Evolutionary conservation across 2,329 filamentous ascomycete genomes (phyloP), one percentile per base, ranked within the genome.

Genomic region (Trichophyton verrucosum): DNA sequence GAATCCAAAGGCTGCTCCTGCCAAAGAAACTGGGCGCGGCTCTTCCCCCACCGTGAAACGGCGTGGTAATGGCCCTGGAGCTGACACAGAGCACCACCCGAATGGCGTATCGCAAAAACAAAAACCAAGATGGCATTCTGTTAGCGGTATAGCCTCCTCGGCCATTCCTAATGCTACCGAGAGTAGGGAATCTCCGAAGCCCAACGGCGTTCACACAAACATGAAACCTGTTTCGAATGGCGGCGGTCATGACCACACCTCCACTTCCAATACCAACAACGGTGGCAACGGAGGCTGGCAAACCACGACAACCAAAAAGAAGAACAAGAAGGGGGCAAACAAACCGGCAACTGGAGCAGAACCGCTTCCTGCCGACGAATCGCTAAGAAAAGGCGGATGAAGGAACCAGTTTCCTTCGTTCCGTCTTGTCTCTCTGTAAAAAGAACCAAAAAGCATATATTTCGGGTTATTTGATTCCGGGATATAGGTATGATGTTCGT

Each of bases 311-410:
- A 17, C 20, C 8, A 77, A 76, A 66, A 76, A 73, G 64, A 77
- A 73, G 65, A 69, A 75, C 60, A 74, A 73, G 61, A 72, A 71
- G 63, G 70, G 67, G 49, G 65, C 66, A 51, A 76, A 74, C 60
- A 44, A 40, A 24, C 4, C n/a, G 8, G 55, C 24, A 17, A 33
- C 33, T 44, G 67, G 66, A 9, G 74, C 76, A 17, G 76, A 78
- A 62, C 69, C 72, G 7, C 66, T 76, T 9, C 75, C 76, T 33
- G 68, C 68, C 13, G 75, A 78, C 62, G 75, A 75, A 60, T 73
- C 74, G 13, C 62, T 77, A 66, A 71, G 76, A 59, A 78, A 78
- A 67, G 76, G 76, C 20, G 76, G 76, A 30, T 78, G 69, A 76
- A 57, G 27, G 24, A 42, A 27, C 5, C 20, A 27, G 55, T 4